Conservation (phyloP, 768 basidiomycete genomes). For the Boletales sp. region DNA sequence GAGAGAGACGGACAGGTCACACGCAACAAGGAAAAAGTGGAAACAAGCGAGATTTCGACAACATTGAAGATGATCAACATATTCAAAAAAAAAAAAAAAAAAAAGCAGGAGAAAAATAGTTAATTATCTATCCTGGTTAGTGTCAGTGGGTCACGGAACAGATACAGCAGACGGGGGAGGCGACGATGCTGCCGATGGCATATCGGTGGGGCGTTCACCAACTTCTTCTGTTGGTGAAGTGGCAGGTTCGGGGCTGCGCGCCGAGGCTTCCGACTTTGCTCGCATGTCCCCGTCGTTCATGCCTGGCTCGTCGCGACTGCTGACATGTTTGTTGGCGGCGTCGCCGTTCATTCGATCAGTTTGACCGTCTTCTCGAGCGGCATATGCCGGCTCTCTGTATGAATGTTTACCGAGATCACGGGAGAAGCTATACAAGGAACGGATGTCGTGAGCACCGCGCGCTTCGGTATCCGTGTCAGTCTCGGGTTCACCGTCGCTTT, state of each 20-base stretch:
- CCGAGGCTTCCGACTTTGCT: slow-evolving; percentile 15
- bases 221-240: slow-evolving; percentile 21
- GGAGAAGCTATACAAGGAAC: slow-evolving; percentile 32
- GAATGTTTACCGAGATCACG: slow-evolving; percentile 28
- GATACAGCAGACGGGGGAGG: slow-evolving; percentile 31
- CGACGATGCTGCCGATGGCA: slow-evolving; percentile 27
- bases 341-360: slow-evolving; percentile 20
- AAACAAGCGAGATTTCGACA: slow-evolving; percentile 6
- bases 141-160: slow-evolving; percentile 15
- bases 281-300: slow-evolving; percentile 2
- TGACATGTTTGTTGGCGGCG: slow-evolving; percentile 13
- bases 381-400: slow-evolving; percentile 21
- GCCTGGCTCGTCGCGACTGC: slow-evolving; percentile 11
- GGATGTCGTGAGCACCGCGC: slow-evolving; percentile 25
- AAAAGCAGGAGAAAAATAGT: slow-evolving; percentile 23
- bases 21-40: slow-evolving; percentile 6
- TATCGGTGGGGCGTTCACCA: slow-evolving; percentile 17
- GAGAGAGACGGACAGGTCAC: slow-evolving; percentile 10
- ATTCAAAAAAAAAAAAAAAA: slow-evolving; percentile 11
- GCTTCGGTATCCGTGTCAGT: slow-evolving; percentile 31
- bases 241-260: slow-evolving; percentile 15
- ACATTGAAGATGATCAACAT: slow-evolving; percentile 33
- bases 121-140: slow-evolving; percentile 24
- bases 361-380: slow-evolving; percentile 21
- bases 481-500: slow-evolving; percentile 32